Conservation (phyloP, 1,284 basidiomycete species). For the Sparassis latifolia region DNA sequence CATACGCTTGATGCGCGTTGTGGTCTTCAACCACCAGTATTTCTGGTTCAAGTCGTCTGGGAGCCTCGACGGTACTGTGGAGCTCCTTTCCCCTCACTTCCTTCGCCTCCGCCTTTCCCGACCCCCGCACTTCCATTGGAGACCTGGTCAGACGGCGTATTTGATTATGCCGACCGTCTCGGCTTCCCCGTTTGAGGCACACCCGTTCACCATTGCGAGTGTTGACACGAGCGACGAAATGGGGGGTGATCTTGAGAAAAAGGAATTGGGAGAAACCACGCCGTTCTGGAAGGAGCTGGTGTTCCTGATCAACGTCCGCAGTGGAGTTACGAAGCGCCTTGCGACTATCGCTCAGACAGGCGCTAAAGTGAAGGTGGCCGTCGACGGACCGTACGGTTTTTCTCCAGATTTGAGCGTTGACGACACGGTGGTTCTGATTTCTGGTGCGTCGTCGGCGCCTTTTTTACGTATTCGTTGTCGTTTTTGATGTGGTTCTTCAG, state of each 20-base stretch:
- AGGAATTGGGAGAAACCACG: conserved; percentile 1
- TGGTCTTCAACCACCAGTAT: conserved; percentile 45
- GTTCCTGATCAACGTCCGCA: conserved; percentile 44
- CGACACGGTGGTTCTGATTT: conserved; percentile 40
- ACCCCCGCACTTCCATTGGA: conserved; percentile 35
- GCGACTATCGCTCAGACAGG: conserved; percentile 26
- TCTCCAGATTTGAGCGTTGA: conserved; percentile 38
- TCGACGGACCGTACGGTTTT: conserved; percentile 51
- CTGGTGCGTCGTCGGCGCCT: conserved; percentile 30
- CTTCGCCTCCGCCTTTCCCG: conserved; percentile 43
- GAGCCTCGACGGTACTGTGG: conserved; percentile 33
- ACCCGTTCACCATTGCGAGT: conserved; percentile 51
- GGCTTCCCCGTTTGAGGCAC: conserved; percentile 38
- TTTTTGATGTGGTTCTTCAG: conserved; percentile 16
- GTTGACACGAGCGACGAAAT: conserved; percentile 22
- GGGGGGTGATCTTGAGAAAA: conserved; percentile 8
- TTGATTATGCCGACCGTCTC: conserved; percentile 40
- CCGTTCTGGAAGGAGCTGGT: conserved; percentile 34
- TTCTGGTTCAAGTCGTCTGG: conserved; percentile 23
- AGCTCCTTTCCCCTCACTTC: conserved; percentile 42
- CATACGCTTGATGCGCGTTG: conserved; percentile 42
- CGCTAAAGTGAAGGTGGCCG: conserved; percentile 30
- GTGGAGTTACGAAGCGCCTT: conserved; percentile 44
- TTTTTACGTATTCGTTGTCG: no score
- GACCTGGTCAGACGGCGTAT: conserved; percentile 47